phyloP scores from a whole-genome alignment of 2,329 filamentous ascomycete genomes.

The Penicillium sp. region DNA sequence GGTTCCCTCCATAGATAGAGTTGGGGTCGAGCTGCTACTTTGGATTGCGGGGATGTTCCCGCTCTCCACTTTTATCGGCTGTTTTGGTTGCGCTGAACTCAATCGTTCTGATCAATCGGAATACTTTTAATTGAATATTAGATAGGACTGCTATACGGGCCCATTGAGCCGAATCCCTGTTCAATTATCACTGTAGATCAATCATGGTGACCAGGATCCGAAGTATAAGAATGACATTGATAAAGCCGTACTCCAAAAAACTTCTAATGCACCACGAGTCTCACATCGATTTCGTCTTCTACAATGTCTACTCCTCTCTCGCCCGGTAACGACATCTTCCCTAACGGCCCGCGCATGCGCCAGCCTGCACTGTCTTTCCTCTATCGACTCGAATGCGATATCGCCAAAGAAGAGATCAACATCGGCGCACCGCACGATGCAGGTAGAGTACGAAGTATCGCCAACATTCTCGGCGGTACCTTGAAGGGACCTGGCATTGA shows the following conservation, averaged over 20 bases:
- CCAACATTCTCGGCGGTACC: conserved; percentile 23
- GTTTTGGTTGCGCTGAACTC: neutral
- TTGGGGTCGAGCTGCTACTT: conserved; percentile 1
- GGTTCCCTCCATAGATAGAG: neutral
- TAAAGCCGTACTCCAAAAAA: neutral
- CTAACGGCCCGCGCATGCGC: conserved; percentile 24
- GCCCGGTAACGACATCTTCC: conserved; percentile 23
- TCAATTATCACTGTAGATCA: neutral
- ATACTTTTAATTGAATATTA: neutral
- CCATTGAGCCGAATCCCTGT: neutral
- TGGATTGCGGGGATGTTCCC: neutral
- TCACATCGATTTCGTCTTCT: neutral
- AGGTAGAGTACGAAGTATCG: conserved; percentile 21
- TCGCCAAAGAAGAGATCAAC: conserved; percentile 22
- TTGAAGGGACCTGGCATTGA: conserved; percentile 24
- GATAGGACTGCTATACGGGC: neutral
- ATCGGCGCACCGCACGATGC: conserved; percentile 23
- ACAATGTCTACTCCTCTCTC: conserved; percentile 13
- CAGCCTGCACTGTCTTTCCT: conserved; percentile 20
- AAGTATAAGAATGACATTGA: neutral
- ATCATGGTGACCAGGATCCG: neutral
- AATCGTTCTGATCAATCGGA: neutral
- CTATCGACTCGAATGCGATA: conserved; percentile 26
- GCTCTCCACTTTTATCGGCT: neutral
- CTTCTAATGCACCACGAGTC: neutral